These are phyloP conservation scores for Pisolithus sp. DNA, from an alignment of 768 basidiomycete species.

Conservation along the genomic window DNA sequence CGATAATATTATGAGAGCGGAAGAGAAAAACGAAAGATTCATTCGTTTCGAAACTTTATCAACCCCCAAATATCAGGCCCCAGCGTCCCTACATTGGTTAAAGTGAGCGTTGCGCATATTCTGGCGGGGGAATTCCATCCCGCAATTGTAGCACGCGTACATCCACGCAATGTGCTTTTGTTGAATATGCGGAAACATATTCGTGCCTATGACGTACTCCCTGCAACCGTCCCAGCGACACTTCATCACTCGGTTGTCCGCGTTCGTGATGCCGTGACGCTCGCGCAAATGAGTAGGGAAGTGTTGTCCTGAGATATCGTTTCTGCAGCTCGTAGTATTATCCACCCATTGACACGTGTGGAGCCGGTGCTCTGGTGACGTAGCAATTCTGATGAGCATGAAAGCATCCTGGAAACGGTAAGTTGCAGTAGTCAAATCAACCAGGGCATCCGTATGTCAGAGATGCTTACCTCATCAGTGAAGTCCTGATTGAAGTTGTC, in stretches of 20 bases:
- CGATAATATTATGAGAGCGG: no score
- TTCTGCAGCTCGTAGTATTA: constrained; percentile 7
- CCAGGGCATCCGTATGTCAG: background rate
- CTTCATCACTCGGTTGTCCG: constrained; percentile 5
- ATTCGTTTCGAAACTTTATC: no score
- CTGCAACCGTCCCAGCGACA: constrained; percentile 22
- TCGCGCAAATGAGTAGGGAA: constrained; percentile 16
- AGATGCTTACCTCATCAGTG: constrained; percentile 21
- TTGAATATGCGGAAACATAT: constrained; percentile 19
- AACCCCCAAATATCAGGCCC: background rate
- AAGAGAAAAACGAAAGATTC: no score
- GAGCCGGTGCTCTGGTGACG: constrained; percentile 19
- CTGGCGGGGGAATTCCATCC: constrained; percentile 10
- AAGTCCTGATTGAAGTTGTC: constrained; percentile 26
- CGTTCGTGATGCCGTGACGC: constrained; percentile 12
- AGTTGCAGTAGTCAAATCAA: background rate
- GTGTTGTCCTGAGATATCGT: constrained; percentile 11
- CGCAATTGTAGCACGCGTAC: constrained; percentile 21
- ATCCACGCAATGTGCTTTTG: constrained; percentile 21
- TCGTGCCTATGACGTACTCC: constrained; percentile 13
- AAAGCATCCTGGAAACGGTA: constrained; percentile 17
- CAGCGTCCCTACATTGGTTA: constrained; percentile 4
- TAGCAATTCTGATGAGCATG: constrained; percentile 21
- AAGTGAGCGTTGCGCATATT: constrained; percentile 15
- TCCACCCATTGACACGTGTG: constrained; percentile 22